Percentiles rank a stretch among this genome's conserved stretches.
These are phyloP conservation scores for Pleurotus tuber-regium DNA, from an alignment of 768 basidiomycete species.

Conservation along the genomic window DNA sequence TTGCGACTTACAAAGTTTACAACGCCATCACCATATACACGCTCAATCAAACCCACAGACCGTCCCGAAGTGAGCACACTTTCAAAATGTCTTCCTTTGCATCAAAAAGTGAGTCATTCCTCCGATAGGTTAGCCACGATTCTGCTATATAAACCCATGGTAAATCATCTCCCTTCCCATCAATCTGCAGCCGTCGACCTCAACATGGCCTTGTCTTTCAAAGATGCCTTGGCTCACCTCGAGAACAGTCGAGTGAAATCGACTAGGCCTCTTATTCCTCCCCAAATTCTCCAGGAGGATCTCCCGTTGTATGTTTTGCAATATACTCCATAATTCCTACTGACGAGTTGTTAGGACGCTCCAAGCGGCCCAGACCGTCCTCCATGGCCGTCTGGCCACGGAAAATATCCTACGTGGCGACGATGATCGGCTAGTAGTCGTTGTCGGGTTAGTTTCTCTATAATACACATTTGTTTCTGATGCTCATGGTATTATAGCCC, in stretches of 20 bases:
- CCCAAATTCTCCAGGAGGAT: constrained; percentile 93
- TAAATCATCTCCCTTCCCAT: constrained; percentile 14
- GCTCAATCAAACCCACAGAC: constrained; percentile 1
- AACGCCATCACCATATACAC: not conserved
- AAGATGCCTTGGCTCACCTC: constrained; percentile 74
- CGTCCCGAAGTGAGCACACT: not conserved
- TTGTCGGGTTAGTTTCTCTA: constrained; percentile 66
- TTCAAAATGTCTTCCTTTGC: constrained; percentile 2
- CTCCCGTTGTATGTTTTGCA: constrained; percentile 65
- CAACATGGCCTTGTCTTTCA: constrained; percentile 71
- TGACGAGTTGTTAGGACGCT: constrained; percentile 52
- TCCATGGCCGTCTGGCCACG: constrained; percentile 76
- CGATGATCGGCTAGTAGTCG: constrained; percentile 91
- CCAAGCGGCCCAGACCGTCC: constrained; percentile 80
- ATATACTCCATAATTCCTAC: constrained; percentile 7
- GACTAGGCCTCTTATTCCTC: constrained; percentile 88
- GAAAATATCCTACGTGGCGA: constrained; percentile 81
- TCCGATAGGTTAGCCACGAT: constrained; percentile 8
- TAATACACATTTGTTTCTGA: not conserved
- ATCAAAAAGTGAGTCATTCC: constrained; percentile 8
- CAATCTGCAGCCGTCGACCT: constrained; percentile 41
- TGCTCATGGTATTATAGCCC: constrained; percentile 37
- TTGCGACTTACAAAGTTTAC: not conserved
- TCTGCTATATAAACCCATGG: constrained; percentile 6
- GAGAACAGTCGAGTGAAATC: constrained; percentile 87